Base-by-base conservation (phyloP, 345 rosid species). In the Lepidium sativum region DNA sequence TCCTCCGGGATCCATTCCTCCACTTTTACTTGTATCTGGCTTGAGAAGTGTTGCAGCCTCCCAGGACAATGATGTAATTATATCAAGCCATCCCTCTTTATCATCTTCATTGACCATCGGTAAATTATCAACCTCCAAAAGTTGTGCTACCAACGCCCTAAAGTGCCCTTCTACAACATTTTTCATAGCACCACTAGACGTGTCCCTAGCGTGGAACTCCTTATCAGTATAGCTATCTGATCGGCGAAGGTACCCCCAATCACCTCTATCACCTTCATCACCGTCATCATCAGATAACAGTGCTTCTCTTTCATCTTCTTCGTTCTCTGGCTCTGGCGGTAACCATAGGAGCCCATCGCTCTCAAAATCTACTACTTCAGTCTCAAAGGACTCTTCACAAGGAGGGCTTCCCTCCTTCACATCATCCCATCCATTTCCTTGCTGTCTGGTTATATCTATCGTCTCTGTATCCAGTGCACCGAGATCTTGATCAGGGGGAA, bases 1-100 rank as follows among this genome's bases (percentile, higher is more conserved):
- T 56, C 88, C 90, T 77, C 96, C 99, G 15, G 99, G 99, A 79
- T 90, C 99, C 97, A 94, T 94, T 73, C 92, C 96, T 78, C 97
- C 96, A 63, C 97, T 79, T 72, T 72, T 82, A 72, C 96, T 90
- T 60, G 79, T 90, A 82, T 94, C 99, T 64, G 99, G 99, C 78
- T 81, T 94, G 29, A 94, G 81, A 63, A 87, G 83, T 44, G 95
- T 78, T 43, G 99, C 97, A 70, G 91, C 99, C 57, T 94, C 96
- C 99, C 99, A 94, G 9, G 96, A 88, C 70, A 94, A 77, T 49
- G 91, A 86, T 32, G 97, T 80, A 61, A 90, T 80, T 74, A 90
- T 94, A 68, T 86, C 90, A 82, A 94, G 79, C 99, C 99, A 90
- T 70, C 84, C 84, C 60, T 82, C 92, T 34, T 63, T 66, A 44